Evolutionary conservation across 78 protist genomes (phyloP).

Genomic region (Dictyostelium firmibasis): DNA sequence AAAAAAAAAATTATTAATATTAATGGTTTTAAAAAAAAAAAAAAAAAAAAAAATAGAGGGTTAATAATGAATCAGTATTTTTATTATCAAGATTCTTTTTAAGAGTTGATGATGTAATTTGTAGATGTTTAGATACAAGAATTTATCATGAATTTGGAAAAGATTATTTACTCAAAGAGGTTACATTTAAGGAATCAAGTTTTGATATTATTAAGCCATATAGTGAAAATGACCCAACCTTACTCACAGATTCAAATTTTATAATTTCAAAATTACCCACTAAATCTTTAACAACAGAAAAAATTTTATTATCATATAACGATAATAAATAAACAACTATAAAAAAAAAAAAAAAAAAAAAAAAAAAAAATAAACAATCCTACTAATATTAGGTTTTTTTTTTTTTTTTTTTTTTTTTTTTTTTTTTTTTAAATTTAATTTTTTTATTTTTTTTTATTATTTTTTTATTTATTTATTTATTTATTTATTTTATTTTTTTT

Average conservation of each 20-base stretch:
- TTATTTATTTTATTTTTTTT: not conserved
- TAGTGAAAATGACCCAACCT: slow-evolving; percentile 48
- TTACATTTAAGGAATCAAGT: slow-evolving; percentile 32
- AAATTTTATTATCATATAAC: slow-evolving; percentile 1
- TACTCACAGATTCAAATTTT: slow-evolving; percentile 19
- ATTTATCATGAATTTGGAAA: slow-evolving; percentile 70
- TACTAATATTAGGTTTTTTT: not conserved
- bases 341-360: not conserved
- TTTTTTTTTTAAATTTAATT: not conserved
- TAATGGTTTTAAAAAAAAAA: too few relatives aligned
- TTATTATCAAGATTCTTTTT: slow-evolving; percentile 77
- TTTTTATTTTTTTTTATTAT: not conserved
- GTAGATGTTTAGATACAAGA: slow-evolving; percentile 82
- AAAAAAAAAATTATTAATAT: not conserved
- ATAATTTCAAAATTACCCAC: slow-evolving; percentile 29
- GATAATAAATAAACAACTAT: not conserved
- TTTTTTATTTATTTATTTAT: not conserved
- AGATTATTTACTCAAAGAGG: slow-evolving; percentile 37
- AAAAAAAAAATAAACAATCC: not conserved
- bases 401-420: not conserved
- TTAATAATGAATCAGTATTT: slow-evolving; percentile 79
- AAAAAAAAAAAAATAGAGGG: slow-evolving; percentile 70
- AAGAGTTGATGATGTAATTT: slow-evolving; percentile 85
- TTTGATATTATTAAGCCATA: slow-evolving; percentile 24
- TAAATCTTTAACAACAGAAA: not conserved